Conservation (phyloP, 2,329 filamentous ascomycete genomes). For the Diaporthe capsici region DNA sequence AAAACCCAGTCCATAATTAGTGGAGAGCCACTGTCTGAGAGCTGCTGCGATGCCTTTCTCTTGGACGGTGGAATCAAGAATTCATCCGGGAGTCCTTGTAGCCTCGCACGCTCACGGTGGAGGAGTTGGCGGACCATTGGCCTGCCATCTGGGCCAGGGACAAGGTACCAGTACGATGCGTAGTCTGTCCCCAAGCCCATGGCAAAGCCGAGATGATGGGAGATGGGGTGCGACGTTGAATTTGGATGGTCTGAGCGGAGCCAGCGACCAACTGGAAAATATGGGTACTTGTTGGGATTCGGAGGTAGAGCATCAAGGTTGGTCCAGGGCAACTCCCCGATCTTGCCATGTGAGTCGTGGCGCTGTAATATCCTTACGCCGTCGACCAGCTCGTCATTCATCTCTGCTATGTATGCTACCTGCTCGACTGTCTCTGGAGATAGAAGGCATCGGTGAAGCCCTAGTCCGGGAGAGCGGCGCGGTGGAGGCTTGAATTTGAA, state of each 20-base stretch:
- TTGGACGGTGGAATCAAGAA: background rate
- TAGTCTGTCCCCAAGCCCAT: background rate
- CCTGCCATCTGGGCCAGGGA: background rate
- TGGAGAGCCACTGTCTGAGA: background rate
- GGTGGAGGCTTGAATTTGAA: background rate
- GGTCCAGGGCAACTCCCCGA: background rate
- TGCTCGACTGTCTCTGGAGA: background rate
- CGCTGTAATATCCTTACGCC: background rate
- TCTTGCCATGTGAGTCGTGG: background rate
- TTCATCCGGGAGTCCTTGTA: background rate
- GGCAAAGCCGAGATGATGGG: background rate
- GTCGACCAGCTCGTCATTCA: background rate
- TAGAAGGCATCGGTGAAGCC: background rate
- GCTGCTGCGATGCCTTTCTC: background rate
- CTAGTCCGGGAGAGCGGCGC: background rate
- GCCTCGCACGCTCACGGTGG: background rate
- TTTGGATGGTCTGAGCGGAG: background rate
- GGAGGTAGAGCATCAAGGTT: background rate
- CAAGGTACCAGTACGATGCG: background rate
- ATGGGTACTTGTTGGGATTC: too few relatives aligned
- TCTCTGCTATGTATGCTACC: background rate
- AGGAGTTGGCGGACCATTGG: background rate
- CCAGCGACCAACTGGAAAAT: background rate
- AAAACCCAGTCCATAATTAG: background rate
- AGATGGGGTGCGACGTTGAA: background rate